Evolutionary conservation across 176 grass and related monocot species (phyloP), one percentile per base, ranked within the genome.

Genomic region (Avena eriantha): DNA sequence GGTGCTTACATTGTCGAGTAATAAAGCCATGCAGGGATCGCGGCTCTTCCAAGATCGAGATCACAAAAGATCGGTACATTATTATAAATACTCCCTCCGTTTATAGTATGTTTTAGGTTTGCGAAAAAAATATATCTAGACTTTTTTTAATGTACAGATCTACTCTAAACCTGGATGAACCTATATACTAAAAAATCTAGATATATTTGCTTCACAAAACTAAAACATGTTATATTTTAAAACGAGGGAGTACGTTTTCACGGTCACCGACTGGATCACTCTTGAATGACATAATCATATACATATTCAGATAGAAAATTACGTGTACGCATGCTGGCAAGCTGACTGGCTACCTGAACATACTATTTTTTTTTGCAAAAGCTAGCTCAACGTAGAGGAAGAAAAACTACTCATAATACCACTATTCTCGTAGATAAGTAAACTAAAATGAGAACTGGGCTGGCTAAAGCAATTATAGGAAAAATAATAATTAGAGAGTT

Each of bases 11-110:
- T 35, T 13, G 73, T 83, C 79, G 84, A 90, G 79, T 90, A 90
- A 78, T 53, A 5, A 17, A 7, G 1, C 18, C 53, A 65, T 35
- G 39, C 47, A 2, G 23, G 8, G 18, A 26, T 56, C 33, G 13
- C n/a, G 80, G 75, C 80, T 47, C 89, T 87, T 90, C 84, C 66
- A 75, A 67, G 18, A 36, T 83, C 65, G 84, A 87, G 80, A 79
- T 80, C 35, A 11, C 80, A 90, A 74, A 90, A 74, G 35, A 57
- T 66, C n/a, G n/a, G 4, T 0, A 10, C 8, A 80, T 34, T 74
- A 31, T 18, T 74, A 31, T 18, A 76, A 76, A 76, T 51, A 29
- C n/a, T n/a, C n/a, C n/a, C n/a, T n/a, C n/a, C n/a, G n/a, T n/a
- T n/a, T n/a, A n/a, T n/a, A n/a, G n/a, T n/a, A n/a, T n/a, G n/a